A percentile compares a stretch with the other conserved stretches of the same genome.
phyloP scores from a whole-genome alignment of 257 asterid species.

The Solanum dulcamara region DNA sequence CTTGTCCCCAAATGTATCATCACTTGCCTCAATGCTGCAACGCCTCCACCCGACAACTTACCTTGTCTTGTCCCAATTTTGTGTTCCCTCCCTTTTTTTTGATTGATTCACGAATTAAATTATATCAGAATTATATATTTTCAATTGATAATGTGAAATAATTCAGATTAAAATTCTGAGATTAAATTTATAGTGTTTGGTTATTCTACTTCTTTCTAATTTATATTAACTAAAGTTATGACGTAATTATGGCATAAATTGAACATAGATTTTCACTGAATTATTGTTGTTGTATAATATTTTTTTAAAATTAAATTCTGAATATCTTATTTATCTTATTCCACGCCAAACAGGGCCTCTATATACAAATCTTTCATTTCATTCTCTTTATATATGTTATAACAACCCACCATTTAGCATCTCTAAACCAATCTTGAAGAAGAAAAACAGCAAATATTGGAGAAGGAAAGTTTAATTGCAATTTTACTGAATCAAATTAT shows the following conservation, averaged over 20 bases:
- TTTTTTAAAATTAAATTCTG: too few relatives aligned
- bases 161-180: too few relatives aligned
- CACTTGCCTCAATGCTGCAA: constrained; percentile 25
- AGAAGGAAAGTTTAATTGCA: background rate
- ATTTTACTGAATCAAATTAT: background rate
- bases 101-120: too few relatives aligned
- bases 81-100: constrained; percentile 1
- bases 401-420: background rate
- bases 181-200: too few relatives aligned
- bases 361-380: background rate
- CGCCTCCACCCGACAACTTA: constrained; percentile 29
- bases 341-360: background rate
- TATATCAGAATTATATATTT: too few relatives aligned
- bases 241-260: too few relatives aligned
- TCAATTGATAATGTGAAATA: too few relatives aligned
- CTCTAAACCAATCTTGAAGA: background rate
- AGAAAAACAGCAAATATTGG: background rate
- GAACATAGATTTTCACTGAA: too few relatives aligned
- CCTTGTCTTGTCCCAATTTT: constrained; percentile 27
- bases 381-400: background rate
- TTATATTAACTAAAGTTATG: too few relatives aligned
- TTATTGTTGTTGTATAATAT: too few relatives aligned
- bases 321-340: background rate
- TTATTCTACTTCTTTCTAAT: too few relatives aligned
- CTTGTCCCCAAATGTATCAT: constrained; percentile 24